A percentile compares a stretch with the other conserved stretches of the same genome.
Conservation (phyloP, 768 basidiomycete species). For the Chalciporus chontae region DNA sequence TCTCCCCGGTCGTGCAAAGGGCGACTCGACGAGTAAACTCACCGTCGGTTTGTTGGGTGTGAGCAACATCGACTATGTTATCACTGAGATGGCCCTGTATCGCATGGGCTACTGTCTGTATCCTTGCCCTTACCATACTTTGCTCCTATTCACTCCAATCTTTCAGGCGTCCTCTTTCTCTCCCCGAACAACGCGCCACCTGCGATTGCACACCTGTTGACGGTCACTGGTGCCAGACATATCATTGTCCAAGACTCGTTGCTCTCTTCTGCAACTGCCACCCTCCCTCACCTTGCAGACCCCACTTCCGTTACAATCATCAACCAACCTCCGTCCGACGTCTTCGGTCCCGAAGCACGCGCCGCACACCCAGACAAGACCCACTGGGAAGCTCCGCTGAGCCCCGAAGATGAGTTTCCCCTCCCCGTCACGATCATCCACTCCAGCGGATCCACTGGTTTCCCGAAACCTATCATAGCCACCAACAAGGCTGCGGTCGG, state of each 20-base stretch:
- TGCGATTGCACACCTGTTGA: slow-evolving; percentile 44
- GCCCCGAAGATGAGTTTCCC: slow-evolving; percentile 19
- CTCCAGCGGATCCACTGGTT: slow-evolving; percentile 41
- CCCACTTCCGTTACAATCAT: slow-evolving; percentile 20
- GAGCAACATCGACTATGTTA: slow-evolving; percentile 27
- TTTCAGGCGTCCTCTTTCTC: slow-evolving; percentile 31
- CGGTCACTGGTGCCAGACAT: slow-evolving; percentile 19
- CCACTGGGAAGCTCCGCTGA: slow-evolving; percentile 17
- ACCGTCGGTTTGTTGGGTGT: slow-evolving; percentile 25
- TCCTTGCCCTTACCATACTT: neutral
- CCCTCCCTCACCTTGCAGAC: slow-evolving; percentile 18
- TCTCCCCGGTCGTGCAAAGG: slow-evolving; percentile 22
- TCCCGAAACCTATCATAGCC: slow-evolving; percentile 41
- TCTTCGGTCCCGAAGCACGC: slow-evolving; percentile 17
- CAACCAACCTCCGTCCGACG: slow-evolving; percentile 18
- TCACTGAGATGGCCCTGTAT: slow-evolving; percentile 24
- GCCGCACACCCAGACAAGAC: slow-evolving; percentile 18
- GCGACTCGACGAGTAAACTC: slow-evolving; percentile 22
- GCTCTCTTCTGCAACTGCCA: slow-evolving; percentile 11
- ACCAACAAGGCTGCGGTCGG: slow-evolving; percentile 36
- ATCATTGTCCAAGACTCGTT: slow-evolving; percentile 20
- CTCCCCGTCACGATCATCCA: slow-evolving; percentile 23
- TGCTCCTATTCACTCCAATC: neutral
- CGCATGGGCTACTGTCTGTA: slow-evolving; percentile 32
- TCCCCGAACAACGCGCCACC: slow-evolving; percentile 45